These are phyloP conservation scores for Tephrocybe sp. DNA, from an alignment of 768 basidiomycete species.

Conservation along the genomic window DNA sequence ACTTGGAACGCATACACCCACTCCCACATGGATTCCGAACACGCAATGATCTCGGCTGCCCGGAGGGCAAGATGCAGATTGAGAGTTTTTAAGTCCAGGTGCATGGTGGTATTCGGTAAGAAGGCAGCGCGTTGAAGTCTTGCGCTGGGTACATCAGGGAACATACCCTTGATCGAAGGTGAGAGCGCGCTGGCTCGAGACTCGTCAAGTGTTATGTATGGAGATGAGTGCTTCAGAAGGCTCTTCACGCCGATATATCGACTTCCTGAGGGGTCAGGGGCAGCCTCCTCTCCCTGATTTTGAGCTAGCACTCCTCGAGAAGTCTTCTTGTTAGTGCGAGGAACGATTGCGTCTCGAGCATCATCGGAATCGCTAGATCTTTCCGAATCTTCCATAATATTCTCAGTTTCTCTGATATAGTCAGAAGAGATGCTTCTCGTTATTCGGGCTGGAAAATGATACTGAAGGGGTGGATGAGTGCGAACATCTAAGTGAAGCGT, in stretches of 20 bases:
- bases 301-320: conserved; percentile 18
- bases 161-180: conserved; percentile 32
- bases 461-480: conserved; percentile 60
- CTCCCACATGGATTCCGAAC: conserved; percentile 79
- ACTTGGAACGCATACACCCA: conserved; percentile 57
- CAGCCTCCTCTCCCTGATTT: conserved; percentile 16
- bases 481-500: conserved; percentile 47
- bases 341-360: conserved; percentile 30
- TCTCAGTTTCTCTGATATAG: conserved; percentile 1
- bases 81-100: conserved; percentile 54
- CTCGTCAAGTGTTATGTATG: conserved; percentile 46
- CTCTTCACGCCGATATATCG: conserved; percentile 33
- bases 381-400: conserved; percentile 4
- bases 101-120: conserved; percentile 52
- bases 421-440: conserved; percentile 9
- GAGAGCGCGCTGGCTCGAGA: conserved; percentile 39
- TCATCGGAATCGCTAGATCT: conserved; percentile 27
- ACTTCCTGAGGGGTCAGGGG: conserved; percentile 21
- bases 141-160: conserved; percentile 15
- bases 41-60: conserved; percentile 63
- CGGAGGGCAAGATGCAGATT: conserved; percentile 64
- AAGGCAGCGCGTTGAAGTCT: conserved; percentile 25
- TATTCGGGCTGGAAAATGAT: conserved; percentile 49
- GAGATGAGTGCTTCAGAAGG: conserved; percentile 36
- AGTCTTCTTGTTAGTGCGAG: conserved; percentile 17